Evolutionary conservation across 768 basidiomycete genomes (phyloP).

Genomic region (Cystobasidium tubakii): DNA sequence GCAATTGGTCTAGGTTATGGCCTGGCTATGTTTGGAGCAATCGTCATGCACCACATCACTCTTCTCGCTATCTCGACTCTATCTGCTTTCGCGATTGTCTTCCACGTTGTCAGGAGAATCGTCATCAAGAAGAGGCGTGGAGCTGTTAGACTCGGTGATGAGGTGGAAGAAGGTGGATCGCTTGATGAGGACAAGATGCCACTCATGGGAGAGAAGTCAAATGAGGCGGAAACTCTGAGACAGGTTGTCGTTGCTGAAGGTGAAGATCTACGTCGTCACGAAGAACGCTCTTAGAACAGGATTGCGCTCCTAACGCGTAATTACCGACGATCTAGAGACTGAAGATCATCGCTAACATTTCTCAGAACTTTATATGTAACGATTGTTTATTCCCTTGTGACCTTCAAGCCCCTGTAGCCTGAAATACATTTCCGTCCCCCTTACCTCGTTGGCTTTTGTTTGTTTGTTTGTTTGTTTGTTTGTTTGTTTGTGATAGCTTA

Average conservation of each 20-base stretch:
- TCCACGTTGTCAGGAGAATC: not conserved
- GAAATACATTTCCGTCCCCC: no score
- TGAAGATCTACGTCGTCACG: conserved; percentile 16
- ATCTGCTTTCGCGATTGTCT: not conserved
- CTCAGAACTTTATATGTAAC: no score
- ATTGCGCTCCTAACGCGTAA: no score
- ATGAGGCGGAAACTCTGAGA: not conserved
- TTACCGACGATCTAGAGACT: no score
- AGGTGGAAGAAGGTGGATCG: not conserved
- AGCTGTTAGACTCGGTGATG: not conserved
- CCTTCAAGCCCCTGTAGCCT: no score
- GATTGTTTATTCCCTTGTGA: no score
- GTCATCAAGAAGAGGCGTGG: not conserved
- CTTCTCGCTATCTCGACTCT: not conserved
- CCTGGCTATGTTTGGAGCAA: conserved; percentile 13
- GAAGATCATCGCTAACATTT: no score
- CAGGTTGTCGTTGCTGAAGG: conserved; percentile 2
- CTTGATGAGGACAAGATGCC: not conserved
- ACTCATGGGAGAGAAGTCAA: conserved; percentile 16
- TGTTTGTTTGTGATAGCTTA: no score
- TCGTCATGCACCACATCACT: conserved; percentile 26
- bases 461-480: no score
- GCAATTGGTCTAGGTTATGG: conserved; percentile 20
- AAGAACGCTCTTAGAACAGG: not conserved
- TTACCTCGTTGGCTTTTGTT: no score